Base-by-base conservation (phyloP, 2,329 filamentous ascomycete species). In the Aspergillus thermomutatus region DNA sequence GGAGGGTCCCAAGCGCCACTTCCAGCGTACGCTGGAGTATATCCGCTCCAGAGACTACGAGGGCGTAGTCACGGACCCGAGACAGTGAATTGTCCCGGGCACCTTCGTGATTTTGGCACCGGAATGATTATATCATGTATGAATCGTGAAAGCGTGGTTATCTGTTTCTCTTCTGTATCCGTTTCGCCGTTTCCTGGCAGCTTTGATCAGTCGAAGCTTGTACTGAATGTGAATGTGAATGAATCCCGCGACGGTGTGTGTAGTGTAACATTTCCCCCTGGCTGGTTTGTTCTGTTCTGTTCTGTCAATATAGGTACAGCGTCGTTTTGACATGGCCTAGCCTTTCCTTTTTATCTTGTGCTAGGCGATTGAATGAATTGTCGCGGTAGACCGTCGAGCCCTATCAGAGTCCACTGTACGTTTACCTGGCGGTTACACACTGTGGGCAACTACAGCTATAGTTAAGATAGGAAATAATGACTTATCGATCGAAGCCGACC, bases 11-110 rank as follows among this genome's bases (percentile, higher is more conserved):
- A 89, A 89, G 73, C 91, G 91, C 69, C 94, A 99, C 76, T 99
- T 99, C 77, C 85, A 95, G 75, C 87, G 95, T 62, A 99, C 94
- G 4, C 80, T 99, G 67, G 92, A 97, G 60, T 96, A 97, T 71
- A 97, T 99, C 69, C 85, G 86, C 60, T 89, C 89, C 60, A 86
- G 95, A 70, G 92, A 96, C 67, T 97, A 96, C 69, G 94, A 97
- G 70, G 94, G 93, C 1, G 86, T 99, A 43, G 86, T 97, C 57
- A 84, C 91, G 54, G 84, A 88, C 63, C 68, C 83, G 47, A 84
- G 84, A 64, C 78, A 72, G 63, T 74, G 60, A 66, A 45, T 27
- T 45, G 41, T 37, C 14, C 14, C 31, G 17, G 31, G 14, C 31
- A 17, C 31, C 5, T 37, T 37, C 7, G 5, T 37, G 14, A 8